Conservation (phyloP, 805 yeast genomes). For the Jamesozyma lodderae region DNA sequence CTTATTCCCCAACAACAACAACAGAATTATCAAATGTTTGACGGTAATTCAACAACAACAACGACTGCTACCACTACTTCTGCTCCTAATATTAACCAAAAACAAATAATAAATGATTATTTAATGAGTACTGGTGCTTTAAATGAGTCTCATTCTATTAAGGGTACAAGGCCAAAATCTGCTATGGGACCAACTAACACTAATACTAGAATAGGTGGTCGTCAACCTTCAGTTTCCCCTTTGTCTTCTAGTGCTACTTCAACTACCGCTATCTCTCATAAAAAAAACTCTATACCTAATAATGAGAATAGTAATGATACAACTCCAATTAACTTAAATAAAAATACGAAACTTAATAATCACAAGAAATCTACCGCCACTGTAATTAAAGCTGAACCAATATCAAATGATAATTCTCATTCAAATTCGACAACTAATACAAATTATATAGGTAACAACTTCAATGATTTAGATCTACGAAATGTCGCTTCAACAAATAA, state of each 20-base stretch:
- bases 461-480: conserved; percentile 1
- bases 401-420: not conserved
- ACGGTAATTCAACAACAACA: not conserved
- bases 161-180: too few relatives aligned
- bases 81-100: not conserved
- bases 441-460: not conserved
- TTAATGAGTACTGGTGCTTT: too few relatives aligned
- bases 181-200: not conserved
- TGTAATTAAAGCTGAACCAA: not conserved
- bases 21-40: not conserved
- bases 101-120: not conserved
- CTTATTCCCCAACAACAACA: conserved; percentile 1
- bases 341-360: not conserved
- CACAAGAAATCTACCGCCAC: too few relatives aligned
- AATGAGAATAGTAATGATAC: not conserved
- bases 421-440: not conserved
- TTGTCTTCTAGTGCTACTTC: not conserved
- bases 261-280: not conserved
- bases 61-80: not conserved
- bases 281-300: too few relatives aligned
- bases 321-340: not conserved
- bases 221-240: too few relatives aligned
- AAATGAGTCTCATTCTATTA: too few relatives aligned
- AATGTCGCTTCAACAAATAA: conserved; percentile 6
- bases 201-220: too few relatives aligned